A percentile compares a stretch with the other conserved stretches of the same genome.
Conservation (phyloP, 768 basidiomycete species). For the Suillus spraguei region DNA sequence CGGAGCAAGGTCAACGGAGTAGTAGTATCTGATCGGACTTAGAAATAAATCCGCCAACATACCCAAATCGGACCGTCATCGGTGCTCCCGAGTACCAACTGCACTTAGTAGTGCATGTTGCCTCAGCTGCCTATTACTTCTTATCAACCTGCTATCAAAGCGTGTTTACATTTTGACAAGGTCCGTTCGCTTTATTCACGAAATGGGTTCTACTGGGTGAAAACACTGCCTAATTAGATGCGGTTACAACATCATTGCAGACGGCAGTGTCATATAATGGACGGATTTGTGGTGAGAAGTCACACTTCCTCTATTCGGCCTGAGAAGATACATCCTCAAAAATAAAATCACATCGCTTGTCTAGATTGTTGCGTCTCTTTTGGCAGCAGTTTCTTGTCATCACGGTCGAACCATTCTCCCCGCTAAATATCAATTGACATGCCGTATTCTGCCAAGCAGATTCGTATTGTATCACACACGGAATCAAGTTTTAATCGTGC, state of each 20-base stretch:
- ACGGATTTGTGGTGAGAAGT: conserved; percentile 12
- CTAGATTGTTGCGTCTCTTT: not conserved
- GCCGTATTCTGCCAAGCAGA: not conserved
- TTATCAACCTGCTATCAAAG: not conserved
- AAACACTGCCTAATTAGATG: conserved; percentile 13
- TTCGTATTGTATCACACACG: not conserved
- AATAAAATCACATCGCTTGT: conserved; percentile 4
- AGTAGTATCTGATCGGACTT: not conserved
- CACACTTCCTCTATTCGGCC: conserved; percentile 11
- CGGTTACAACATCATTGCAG: too few relatives aligned
- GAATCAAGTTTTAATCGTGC: not conserved
- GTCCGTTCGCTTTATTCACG: not conserved
- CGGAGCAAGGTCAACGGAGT: too few relatives aligned
- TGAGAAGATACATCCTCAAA: conserved; percentile 15
- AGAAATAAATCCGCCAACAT: not conserved
- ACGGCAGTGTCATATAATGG: not conserved
- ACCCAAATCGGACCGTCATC: too few relatives aligned
- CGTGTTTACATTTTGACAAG: not conserved
- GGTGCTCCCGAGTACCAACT: too few relatives aligned
- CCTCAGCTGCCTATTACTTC: not conserved
- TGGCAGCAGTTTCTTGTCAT: conserved; percentile 10
- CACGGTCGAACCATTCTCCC: not conserved
- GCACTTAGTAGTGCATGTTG: not conserved
- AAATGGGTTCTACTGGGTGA: conserved; percentile 3
- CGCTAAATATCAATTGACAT: conserved; percentile 3